A percentile compares a stretch with the other conserved stretches of the same genome.
These are phyloP conservation scores for Liquidambar formosana DNA, from an alignment of 164 flowering plant species.

Conservation along the genomic window DNA sequence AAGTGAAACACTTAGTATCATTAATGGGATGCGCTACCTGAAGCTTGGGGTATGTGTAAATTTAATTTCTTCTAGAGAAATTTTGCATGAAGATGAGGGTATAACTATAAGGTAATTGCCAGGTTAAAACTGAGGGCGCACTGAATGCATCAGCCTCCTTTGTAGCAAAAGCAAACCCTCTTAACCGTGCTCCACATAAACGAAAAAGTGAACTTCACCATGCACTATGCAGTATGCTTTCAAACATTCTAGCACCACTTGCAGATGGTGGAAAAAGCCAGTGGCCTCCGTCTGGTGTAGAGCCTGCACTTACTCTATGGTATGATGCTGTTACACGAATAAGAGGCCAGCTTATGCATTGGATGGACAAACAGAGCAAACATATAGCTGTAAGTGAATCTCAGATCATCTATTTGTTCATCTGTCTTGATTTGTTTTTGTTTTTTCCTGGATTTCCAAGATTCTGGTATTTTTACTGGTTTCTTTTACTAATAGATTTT, in stretches of 20 bases:
- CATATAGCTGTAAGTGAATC: conserved; percentile 79
- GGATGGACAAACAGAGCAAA: conserved; percentile 99
- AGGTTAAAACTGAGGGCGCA: conserved; percentile 98
- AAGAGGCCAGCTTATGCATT: conserved; percentile 72
- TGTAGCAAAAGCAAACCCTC: conserved; percentile 98
- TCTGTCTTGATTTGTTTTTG: too few relatives aligned
- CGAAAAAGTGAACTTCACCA: conserved; percentile 98
- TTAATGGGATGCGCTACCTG: conserved; percentile 98
- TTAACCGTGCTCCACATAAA: conserved; percentile 85
- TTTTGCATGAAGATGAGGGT: conserved; percentile 2
- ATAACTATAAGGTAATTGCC: conserved; percentile 27
- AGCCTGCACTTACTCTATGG: conserved; percentile 87
- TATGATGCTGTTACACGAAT: conserved; percentile 97
- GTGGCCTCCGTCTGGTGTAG: conserved; percentile 97
- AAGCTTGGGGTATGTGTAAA: conserved; percentile 84
- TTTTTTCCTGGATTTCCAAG: background rate
- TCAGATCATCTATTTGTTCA: background rate
- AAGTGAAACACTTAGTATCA: conserved; percentile 96
- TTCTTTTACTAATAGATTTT: background rate
- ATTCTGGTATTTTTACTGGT: background rate
- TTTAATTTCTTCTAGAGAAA: conserved; percentile 6
- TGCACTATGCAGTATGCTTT: conserved; percentile 98
- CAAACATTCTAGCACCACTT: conserved; percentile 94
- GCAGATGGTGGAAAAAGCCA: conserved; percentile 97
- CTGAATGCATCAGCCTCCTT: conserved; percentile 98